These are phyloP conservation scores for Coix lacrymajobi DNA, from an alignment of 176 grass and related monocot genomes.

Conservation along the genomic window DNA sequence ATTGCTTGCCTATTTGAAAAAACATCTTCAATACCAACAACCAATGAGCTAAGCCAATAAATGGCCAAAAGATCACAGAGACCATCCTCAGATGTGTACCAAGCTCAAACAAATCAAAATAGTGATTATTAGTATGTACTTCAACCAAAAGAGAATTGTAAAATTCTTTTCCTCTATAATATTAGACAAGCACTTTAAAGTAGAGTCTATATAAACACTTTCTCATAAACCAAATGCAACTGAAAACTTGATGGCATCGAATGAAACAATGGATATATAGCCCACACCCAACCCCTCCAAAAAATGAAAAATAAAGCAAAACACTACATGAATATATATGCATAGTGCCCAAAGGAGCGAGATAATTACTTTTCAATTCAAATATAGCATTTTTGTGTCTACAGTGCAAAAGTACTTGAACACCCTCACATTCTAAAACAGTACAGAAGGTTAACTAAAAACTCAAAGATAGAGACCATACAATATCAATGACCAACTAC, in stretches of 20 bases:
- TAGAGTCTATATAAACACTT: neutral
- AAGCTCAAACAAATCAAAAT: neutral
- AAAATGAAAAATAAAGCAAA: neutral
- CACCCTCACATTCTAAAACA: neutral
- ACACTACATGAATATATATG: no score
- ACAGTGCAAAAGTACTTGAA: neutral
- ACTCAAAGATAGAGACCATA: neutral
- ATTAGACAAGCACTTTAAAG: neutral
- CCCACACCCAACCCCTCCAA: neutral
- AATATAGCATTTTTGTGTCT: neutral
- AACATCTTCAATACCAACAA: no score
- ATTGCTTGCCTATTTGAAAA: no score
- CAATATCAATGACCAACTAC: neutral
- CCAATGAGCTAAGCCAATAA: no score
- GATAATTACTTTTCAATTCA: no score
- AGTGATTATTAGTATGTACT: neutral
- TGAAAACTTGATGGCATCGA: neutral
- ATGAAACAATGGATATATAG: neutral
- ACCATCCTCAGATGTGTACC: no score
- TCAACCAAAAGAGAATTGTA: neutral
- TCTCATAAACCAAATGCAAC: neutral
- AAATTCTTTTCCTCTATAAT: neutral
- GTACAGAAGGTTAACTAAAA: neutral
- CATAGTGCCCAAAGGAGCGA: no score
- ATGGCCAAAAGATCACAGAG: no score